Base-by-base conservation (phyloP, 208 protist species). In the Leptomonas pyrrhocoris region DNA sequence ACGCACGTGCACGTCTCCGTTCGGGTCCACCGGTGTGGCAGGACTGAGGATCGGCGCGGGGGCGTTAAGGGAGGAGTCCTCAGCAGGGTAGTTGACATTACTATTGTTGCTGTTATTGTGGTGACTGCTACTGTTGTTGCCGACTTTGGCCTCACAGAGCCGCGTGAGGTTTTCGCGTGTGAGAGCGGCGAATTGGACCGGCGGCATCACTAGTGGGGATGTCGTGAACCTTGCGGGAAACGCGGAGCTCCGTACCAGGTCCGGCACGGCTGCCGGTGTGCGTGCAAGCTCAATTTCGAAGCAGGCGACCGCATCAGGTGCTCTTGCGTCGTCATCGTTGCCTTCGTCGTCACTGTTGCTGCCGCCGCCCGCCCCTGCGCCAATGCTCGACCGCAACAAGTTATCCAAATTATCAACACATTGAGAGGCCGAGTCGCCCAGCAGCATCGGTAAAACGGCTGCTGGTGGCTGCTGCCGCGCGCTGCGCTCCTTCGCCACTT, bases 271-370 rank as follows among this genome's bases (percentile, higher is more conserved):
- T 6, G 34, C 2, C 23, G 49, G 31, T 42, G 19, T 11, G 16
- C 23, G 61, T 5, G 73, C 58, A 8, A 91, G 59, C 63, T 91
- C 83, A 11, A 91, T 50, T 28, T 88, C 80, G 73, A 91, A 88
- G 27, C 77, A 57, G 27, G 74, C 51, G 2, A 66, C 34, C 31
- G 77, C 63, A 25, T 83, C 75, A 4, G 74, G 61, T 19, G 70
- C 51, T 21, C 21, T 25, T 27, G 51, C 58, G 25, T 84, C 78
- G 40, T 79, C 67, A 6, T 77, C 56, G 28, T 62, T 66, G 18
- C 62, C 65, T 19, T 58, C 72, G 28, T 62, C 58, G 30, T 64
- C 43, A 34, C 43, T 28, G 42, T 40, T 57, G 62, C 34, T 1
- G 31, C 54, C 34, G 48, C 16, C 23, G 58, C 69, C 18, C 7